Percentiles rank a stretch among this genome's conserved stretches.
Conservation (phyloP, 305 asterid species). For the Fraxinus platypoda region DNA sequence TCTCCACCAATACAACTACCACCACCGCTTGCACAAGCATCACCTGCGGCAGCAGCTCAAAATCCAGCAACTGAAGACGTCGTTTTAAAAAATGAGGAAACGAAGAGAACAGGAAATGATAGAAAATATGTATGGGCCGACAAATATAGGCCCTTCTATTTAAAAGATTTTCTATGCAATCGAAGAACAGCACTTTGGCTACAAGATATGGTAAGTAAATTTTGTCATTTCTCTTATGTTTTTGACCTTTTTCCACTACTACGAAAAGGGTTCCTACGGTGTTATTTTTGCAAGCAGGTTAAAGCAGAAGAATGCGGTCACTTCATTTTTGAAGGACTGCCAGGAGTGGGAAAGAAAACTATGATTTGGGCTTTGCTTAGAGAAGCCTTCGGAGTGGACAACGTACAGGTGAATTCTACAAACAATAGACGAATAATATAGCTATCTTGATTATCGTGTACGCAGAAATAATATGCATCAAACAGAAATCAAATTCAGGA, state of each 20-base stretch:
- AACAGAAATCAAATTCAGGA: neutral
- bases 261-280: neutral
- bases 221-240: neutral
- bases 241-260: neutral
- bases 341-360: slow-evolving; percentile 90
- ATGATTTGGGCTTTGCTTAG: slow-evolving; percentile 82
- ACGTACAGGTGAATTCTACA: slow-evolving; percentile 50
- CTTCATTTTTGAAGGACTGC: slow-evolving; percentile 72
- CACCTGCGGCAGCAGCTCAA: slow-evolving; percentile 22
- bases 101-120: slow-evolving; percentile 19
- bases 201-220: slow-evolving; percentile 36
- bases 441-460: neutral
- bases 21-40: slow-evolving; percentile 12
- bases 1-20: slow-evolving; percentile 3
- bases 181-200: slow-evolving; percentile 54
- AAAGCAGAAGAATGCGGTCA: slow-evolving; percentile 38
- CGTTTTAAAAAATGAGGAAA: slow-evolving; percentile 24
- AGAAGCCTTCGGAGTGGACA: slow-evolving; percentile 57
- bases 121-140: slow-evolving; percentile 59
- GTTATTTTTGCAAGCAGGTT: slow-evolving; percentile 26
- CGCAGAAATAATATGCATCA: neutral
- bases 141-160: slow-evolving; percentile 51
- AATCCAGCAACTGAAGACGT: slow-evolving; percentile 16
- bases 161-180: slow-evolving; percentile 69
- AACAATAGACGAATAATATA: slow-evolving; percentile 1